Percentiles rank a stretch among this genome's conserved stretches.
Evolutionary conservation across 805 yeast species (phyloP).

Genomic region (Sugiyamaella lignohabitans): DNA sequence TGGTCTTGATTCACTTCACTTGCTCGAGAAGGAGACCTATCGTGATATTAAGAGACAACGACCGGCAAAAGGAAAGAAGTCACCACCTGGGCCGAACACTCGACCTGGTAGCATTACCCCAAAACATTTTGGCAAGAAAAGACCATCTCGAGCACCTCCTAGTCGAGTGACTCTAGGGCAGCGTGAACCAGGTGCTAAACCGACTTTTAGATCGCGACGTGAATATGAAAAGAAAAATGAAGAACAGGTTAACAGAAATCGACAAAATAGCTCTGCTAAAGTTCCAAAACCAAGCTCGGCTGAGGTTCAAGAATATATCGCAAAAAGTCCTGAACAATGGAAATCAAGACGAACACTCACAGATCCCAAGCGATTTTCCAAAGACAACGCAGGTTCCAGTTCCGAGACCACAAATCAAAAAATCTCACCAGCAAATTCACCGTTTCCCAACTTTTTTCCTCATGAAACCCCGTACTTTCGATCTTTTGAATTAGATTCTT

Average conservation of each 20-base stretch:
- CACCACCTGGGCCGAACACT: background rate
- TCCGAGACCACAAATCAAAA: too few species aligned
- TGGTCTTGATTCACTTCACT: background rate
- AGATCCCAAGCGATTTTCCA: too few species aligned
- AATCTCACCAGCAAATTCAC: background rate
- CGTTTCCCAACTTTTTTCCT: slow-evolving; percentile 3
- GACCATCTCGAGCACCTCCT: background rate
- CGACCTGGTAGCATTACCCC: too few species aligned
- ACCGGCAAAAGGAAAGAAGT: background rate
- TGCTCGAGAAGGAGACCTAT: slow-evolving; percentile 2
- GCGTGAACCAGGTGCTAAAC: too few species aligned
- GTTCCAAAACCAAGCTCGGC: too few species aligned
- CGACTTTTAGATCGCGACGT: background rate
- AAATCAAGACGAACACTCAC: too few species aligned
- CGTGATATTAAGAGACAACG: background rate
- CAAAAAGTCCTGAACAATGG: background rate
- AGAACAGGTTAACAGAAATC: background rate
- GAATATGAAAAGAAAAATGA: background rate
- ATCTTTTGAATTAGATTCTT: slow-evolving; percentile 6
- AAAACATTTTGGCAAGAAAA: background rate
- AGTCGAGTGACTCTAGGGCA: too few species aligned
- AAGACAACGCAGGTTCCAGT: too few species aligned
- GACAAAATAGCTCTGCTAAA: background rate
- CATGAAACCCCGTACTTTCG: background rate
- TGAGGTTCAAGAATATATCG: background rate